Conservation (phyloP, 306 rosid genomes). For the Lathyrus sativus region DNA sequence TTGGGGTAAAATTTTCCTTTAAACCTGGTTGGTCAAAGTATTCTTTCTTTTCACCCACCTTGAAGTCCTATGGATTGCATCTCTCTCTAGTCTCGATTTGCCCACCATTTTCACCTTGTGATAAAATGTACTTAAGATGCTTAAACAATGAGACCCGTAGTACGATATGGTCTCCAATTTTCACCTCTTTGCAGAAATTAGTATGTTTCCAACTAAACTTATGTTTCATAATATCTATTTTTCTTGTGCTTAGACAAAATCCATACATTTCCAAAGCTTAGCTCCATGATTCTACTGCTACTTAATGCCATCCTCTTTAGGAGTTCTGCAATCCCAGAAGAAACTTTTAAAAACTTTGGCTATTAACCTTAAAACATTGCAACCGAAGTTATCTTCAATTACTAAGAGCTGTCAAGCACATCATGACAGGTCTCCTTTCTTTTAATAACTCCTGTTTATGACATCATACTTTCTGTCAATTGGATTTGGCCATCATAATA, state of each 20-base stretch:
- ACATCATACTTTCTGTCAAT: slow-evolving; percentile 2
- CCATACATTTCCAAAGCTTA: neutral
- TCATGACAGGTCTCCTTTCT: neutral
- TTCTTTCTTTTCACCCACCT: neutral
- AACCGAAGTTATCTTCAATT: neutral
- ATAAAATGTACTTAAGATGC: neutral
- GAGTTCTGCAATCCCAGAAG: neutral
- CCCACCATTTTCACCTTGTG: neutral
- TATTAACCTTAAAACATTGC: neutral
- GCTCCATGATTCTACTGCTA: neutral
- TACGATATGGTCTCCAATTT: slow-evolving; percentile 1
- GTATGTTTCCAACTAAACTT: neutral
- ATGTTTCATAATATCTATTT: neutral
- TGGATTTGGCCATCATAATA: neutral
- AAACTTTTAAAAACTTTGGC: neutral
- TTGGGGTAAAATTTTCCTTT: neutral
- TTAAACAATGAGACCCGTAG: neutral
- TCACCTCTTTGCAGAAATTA: neutral
- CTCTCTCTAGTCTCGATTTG: neutral
- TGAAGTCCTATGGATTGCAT: neutral
- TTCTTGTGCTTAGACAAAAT: neutral
- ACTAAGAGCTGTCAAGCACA: neutral
- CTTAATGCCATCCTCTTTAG: neutral
- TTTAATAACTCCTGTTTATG: neutral
- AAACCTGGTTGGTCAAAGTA: neutral